These are phyloP conservation scores for Diaporthe ampelina DNA, from an alignment of 2,329 filamentous ascomycete genomes.

Conservation along the genomic window DNA sequence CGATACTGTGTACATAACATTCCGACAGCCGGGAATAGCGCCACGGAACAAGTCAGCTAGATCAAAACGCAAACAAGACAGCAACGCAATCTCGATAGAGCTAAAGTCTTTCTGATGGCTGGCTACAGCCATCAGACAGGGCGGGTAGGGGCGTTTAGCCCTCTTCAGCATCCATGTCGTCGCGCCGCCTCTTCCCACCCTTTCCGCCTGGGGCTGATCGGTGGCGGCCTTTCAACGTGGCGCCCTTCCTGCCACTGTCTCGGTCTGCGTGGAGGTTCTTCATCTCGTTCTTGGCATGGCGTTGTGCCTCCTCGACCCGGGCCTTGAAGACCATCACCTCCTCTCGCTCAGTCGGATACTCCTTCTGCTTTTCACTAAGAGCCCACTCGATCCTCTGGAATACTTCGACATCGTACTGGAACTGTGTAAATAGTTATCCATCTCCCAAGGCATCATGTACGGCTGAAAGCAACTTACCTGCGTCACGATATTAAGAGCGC, in stretches of 20 bases:
- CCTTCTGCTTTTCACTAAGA: slow-evolving; percentile 80
- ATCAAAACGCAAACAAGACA: not conserved
- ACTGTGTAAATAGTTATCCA: not conserved
- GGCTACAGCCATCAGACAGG: not conserved
- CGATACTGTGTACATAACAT: not conserved
- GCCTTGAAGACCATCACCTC: slow-evolving; percentile 87
- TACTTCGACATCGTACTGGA: slow-evolving; percentile 75
- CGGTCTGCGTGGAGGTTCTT: slow-evolving; percentile 77
- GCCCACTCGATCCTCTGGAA: slow-evolving; percentile 87
- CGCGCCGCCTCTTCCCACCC: slow-evolving; percentile 58
- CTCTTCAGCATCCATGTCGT: slow-evolving; percentile 83
- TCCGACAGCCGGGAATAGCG: no score
- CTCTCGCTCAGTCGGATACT: slow-evolving; percentile 80
- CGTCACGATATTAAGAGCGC: slow-evolving; percentile 85
- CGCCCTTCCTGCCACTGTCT: slow-evolving; percentile 70
- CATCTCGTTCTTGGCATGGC: slow-evolving; percentile 84
- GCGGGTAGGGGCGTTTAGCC: slow-evolving; percentile 56
- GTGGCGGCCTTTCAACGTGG: slow-evolving; percentile 60
- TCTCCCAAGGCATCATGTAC: not conserved
- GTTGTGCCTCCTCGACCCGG: slow-evolving; percentile 86
- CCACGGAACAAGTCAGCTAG: not conserved
- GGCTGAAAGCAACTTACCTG: slow-evolving; percentile 59
- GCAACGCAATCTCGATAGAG: no score
- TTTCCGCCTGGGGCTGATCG: slow-evolving; percentile 51
- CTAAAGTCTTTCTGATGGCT: not conserved